A percentile compares a stretch with the other conserved stretches of the same genome.
These are phyloP conservation scores for Scheffersomyces cryptocercus DNA, from an alignment of 1,139 yeast species.

Conservation along the genomic window DNA sequence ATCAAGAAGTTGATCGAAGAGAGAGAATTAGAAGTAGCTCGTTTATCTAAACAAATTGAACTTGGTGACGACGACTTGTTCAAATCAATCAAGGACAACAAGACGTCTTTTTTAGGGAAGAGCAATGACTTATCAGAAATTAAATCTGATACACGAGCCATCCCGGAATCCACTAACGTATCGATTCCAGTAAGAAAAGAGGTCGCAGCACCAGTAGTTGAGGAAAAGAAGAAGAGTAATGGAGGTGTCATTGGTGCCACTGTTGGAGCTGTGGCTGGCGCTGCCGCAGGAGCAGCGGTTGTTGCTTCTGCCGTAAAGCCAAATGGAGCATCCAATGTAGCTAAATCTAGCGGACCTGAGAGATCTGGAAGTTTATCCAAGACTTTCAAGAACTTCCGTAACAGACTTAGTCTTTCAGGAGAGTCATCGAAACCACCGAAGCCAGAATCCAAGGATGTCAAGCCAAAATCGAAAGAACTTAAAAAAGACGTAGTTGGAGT, in stretches of 20 bases:
- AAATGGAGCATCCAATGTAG: not conserved
- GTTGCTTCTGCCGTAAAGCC: not conserved
- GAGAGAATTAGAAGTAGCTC: conserved; percentile 37
- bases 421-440: not conserved
- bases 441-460: not conserved
- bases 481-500: conserved; percentile 7
- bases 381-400: conserved; percentile 25
- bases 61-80: conserved; percentile 30
- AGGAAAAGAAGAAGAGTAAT: conserved; percentile 7
- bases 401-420: conserved; percentile 13
- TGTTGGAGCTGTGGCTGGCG: conserved; percentile 9
- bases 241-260: conserved; percentile 13
- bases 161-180: conserved; percentile 3
- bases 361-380: conserved; percentile 21
- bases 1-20: conserved; percentile 37
- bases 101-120: conserved; percentile 20
- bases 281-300: conserved; percentile 5
- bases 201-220: conserved; percentile 1
- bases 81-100: conserved; percentile 13
- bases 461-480: conserved; percentile 4
- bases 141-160: conserved; percentile 10
- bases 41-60: conserved; percentile 35
- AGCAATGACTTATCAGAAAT: conserved; percentile 24
- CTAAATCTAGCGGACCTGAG: conserved; percentile 3
- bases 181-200: conserved; percentile 3